Percentiles rank a stretch among this genome's conserved stretches.
Conservation (phyloP, 2,329 filamentous ascomycete species). For the Acephala macrosclerotiorum region DNA sequence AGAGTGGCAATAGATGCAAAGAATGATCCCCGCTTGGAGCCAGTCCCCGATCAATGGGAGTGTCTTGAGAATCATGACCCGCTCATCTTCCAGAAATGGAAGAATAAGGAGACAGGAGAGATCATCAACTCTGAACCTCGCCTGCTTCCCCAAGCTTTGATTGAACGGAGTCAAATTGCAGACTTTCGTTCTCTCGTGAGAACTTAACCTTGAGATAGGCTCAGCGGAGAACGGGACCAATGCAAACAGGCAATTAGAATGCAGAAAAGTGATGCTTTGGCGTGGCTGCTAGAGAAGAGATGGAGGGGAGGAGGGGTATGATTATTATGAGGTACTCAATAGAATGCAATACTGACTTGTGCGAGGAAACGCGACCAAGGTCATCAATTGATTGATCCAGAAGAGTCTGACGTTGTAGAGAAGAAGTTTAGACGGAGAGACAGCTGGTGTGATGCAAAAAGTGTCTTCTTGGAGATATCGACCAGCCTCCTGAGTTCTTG, state of each 20-base stretch:
- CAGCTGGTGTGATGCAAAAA: neutral
- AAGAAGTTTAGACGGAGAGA: neutral
- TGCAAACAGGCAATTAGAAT: too few relatives aligned
- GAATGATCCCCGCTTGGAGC: neutral
- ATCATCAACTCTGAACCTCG: slow-evolving; percentile 2
- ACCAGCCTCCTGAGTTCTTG: slow-evolving; percentile 3
- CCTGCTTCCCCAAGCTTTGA: neutral
- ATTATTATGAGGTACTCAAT: neutral
- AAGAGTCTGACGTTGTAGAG: neutral
- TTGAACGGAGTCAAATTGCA: neutral
- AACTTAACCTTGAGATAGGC: neutral
- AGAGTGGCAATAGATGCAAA: neutral
- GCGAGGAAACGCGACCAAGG: neutral
- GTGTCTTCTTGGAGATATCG: neutral
- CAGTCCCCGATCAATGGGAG: neutral
- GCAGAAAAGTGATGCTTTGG: too few relatives aligned
- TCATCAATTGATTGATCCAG: neutral
- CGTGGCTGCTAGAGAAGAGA: neutral
- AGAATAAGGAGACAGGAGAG: neutral
- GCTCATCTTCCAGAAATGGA: neutral
- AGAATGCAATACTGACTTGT: neutral
- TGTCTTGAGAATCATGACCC: neutral
- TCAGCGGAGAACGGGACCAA: too few relatives aligned
- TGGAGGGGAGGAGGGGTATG: neutral
- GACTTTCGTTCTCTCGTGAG: neutral